A percentile compares a stretch with the other conserved stretches of the same genome.
Conservation (phyloP, 2,329 filamentous ascomycete genomes). For the Exophiala dermatitidis region DNA sequence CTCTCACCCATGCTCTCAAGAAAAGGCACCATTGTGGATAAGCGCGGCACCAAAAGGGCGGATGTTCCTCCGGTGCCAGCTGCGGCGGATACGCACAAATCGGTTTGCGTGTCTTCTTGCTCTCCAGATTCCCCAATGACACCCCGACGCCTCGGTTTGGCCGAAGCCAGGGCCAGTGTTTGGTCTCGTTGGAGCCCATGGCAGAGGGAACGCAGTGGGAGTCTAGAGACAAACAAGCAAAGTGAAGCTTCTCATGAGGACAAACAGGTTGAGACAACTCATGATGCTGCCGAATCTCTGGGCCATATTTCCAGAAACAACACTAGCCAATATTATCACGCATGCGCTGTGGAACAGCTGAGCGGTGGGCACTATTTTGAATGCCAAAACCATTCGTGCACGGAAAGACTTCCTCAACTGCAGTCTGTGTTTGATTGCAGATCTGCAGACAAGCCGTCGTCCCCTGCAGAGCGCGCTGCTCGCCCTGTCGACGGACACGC, state of each 20-base stretch:
- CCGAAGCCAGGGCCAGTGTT: slow-evolving; percentile 21
- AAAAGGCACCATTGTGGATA: slow-evolving; percentile 33
- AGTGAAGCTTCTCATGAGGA: not conserved
- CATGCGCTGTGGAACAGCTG: slow-evolving; percentile 40
- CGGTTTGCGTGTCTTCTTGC: slow-evolving; percentile 15
- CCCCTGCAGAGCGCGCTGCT: not conserved
- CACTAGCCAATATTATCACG: slow-evolving; percentile 31
- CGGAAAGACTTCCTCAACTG: slow-evolving; percentile 22
- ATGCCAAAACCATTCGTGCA: slow-evolving; percentile 39
- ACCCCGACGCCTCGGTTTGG: slow-evolving; percentile 26
- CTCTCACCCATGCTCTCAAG: slow-evolving; percentile 40
- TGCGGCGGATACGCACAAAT: slow-evolving; percentile 1
- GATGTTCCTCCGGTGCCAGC: slow-evolving; percentile 12
- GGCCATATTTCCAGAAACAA: not conserved
- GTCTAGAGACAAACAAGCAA: not conserved
- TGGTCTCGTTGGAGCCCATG: slow-evolving; percentile 27
- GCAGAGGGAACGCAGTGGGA: slow-evolving; percentile 18
- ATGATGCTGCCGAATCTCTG: not conserved
- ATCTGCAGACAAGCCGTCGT: not conserved
- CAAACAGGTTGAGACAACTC: not conserved
- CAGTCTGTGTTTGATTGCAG: slow-evolving; percentile 20
- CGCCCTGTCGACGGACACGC: not conserved
- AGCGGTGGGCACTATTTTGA: slow-evolving; percentile 38
- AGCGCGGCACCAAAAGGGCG: slow-evolving; percentile 15
- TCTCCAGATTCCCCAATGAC: slow-evolving; percentile 34